A percentile compares a stretch with the other conserved stretches of the same genome.
phyloP scores from a whole-genome alignment of 805 yeast genomes.

The Candida broadrunensis region DNA sequence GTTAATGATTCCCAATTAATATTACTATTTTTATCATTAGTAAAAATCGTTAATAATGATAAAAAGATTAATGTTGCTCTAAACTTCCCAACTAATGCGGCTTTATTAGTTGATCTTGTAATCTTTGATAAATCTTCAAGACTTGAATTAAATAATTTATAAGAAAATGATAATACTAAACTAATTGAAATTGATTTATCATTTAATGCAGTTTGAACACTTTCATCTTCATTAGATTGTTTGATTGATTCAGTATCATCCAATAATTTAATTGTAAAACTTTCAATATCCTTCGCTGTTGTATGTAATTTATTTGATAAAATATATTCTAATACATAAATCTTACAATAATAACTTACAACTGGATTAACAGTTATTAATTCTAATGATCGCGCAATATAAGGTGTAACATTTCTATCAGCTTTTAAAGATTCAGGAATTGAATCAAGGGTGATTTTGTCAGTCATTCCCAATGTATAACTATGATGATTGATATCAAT shows the following conservation, averaged over 20 bases:
- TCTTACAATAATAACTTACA: conserved; percentile 67
- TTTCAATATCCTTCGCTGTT: conserved; percentile 51
- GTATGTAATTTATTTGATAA: conserved; percentile 59
- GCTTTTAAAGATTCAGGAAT: conserved; percentile 25
- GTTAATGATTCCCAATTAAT: conserved; percentile 32
- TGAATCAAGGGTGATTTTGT: conserved; percentile 1
- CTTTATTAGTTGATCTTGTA: conserved; percentile 21
- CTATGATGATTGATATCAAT: no score
- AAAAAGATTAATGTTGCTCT: conserved; percentile 36
- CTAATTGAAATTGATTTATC: conserved; percentile 51
- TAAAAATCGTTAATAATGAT: conserved; percentile 23
- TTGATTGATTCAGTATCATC: conserved; percentile 69
- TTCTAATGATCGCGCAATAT: conserved; percentile 55
- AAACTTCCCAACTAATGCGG: conserved; percentile 27
- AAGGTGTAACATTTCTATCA: conserved; percentile 42
- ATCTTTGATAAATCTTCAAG: conserved; percentile 21
- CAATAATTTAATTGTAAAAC: conserved; percentile 57
- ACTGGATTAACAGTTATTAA: conserved; percentile 57
- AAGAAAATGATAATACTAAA: conserved; percentile 29
- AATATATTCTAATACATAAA: conserved; percentile 70
- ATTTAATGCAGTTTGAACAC: conserved; percentile 46
- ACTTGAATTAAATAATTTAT: conserved; percentile 33
- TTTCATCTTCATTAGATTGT: conserved; percentile 36
- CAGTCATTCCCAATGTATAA: not conserved
- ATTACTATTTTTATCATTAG: conserved; percentile 14